phyloP scores from a whole-genome alignment of 805 yeast genomes.

The Suhomyces vadensis region DNA sequence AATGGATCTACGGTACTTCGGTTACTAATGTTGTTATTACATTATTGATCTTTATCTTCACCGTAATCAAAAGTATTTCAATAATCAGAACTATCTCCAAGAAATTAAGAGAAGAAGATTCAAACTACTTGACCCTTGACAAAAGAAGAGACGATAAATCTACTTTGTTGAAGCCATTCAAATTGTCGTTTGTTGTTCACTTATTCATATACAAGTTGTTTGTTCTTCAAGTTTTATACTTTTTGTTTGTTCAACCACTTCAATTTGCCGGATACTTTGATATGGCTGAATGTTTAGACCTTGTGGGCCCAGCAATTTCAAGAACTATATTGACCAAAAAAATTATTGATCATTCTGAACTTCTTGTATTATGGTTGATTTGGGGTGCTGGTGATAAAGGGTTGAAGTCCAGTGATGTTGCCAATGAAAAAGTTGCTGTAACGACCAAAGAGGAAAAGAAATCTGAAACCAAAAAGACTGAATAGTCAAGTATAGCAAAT shows the following conservation, averaged over 20 bases:
- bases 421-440: background rate
- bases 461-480: too few species aligned
- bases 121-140: constrained; percentile 1
- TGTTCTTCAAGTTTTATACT: constrained; percentile 5
- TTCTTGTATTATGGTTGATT: constrained; percentile 12
- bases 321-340: background rate
- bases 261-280: constrained; percentile 11
- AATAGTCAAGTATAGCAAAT: too few species aligned
- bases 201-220: constrained; percentile 8
- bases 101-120: background rate
- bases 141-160: constrained; percentile 4
- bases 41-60: background rate
- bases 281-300: constrained; percentile 11
- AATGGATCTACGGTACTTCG: constrained; percentile 2
- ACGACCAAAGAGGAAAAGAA: background rate
- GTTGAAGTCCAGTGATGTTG: background rate
- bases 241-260: constrained; percentile 5
- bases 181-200: constrained; percentile 9
- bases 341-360: constrained; percentile 7
- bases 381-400: constrained; percentile 11
- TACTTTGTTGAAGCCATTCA: constrained; percentile 4
- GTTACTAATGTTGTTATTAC: background rate
- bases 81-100: background rate
- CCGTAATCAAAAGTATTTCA: background rate
- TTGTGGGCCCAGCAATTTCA: background rate